Evolutionary conservation across 1,139 yeast species (phyloP).

Genomic region (Nematodospora anomalae): DNA sequence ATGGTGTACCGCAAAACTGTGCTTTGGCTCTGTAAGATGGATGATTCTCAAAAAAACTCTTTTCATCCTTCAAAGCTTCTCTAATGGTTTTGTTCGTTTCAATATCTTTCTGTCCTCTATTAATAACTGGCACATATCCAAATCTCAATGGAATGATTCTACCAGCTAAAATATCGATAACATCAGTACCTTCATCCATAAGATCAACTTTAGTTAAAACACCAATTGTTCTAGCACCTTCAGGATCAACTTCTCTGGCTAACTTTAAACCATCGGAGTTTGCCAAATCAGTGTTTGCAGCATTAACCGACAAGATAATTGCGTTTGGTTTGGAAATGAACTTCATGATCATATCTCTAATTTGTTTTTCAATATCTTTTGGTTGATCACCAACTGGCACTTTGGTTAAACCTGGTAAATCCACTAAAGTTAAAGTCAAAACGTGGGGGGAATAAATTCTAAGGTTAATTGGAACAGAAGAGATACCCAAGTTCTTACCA

Average conservation of each 20-base stretch:
- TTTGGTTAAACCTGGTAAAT: conserved; percentile 95
- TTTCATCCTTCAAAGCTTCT: conserved; percentile 83
- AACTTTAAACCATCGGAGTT: conserved; percentile 94
- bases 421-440: conserved; percentile 90
- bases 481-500: conserved; percentile 89
- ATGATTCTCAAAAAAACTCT: conserved; percentile 71
- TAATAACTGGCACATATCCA: conserved; percentile 96
- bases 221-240: conserved; percentile 94
- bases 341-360: conserved; percentile 90
- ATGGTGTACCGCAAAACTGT: conserved; percentile 93
- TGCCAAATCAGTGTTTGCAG: conserved; percentile 96
- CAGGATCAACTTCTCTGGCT: conserved; percentile 98
- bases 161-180: conserved; percentile 93
- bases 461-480: conserved; percentile 88
- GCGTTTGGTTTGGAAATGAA: conserved; percentile 96
- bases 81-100: conserved; percentile 83
- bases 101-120: conserved; percentile 96
- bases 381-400: conserved; percentile 99
- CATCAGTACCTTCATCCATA: conserved; percentile 99
- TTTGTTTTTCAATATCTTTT: conserved; percentile 91
- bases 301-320: conserved; percentile 90
- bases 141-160: conserved; percentile 92
- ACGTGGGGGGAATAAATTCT: conserved; percentile 96
- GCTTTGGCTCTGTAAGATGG: conserved; percentile 83
- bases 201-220: conserved; percentile 94